Evolutionary conservation across 192 early-diverging fungal genomes (phyloP), one percentile per base, ranked within the genome.

Genomic region (Entrophospora sp.): DNA sequence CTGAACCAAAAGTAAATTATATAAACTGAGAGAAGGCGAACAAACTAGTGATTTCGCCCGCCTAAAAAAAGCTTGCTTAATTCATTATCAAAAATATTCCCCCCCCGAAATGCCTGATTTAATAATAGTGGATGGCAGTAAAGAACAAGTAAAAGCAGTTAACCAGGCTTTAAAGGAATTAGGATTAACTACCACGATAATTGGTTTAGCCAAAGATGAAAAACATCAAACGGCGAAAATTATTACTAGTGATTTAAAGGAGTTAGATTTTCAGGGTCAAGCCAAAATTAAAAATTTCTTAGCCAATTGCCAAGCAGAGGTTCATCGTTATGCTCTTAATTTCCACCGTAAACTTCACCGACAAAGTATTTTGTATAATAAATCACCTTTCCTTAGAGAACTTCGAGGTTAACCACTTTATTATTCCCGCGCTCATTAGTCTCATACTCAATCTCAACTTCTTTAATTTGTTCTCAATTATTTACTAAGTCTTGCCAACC

Each of bases 311-410:
- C 49, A 52, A 52, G 49, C 10, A 52, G 20, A 52, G 22, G 49
- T 52, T 52, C 49, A 52, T 20, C 49, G 49, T 25, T 52, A 52
- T 52, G 49, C 49, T 52, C 10, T 52, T 52, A 52, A 52, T 52
- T 52, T 52, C 22, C 49, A 52, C 49, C 49, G 49, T 5, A 52
- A 52, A 52, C 49, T 52, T 24, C 49, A 52, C 24, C 14, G 49
- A n/a, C 14, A 52, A 52, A 52, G 24, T 27, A 25, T 27, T 52
- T 52, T 52, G n/a, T n/a, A n/a, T n/a, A n/a, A n/a, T n/a, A n/a
- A n/a, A n/a, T n/a, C n/a, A n/a, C n/a, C n/a, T n/a, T n/a, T n/a
- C n/a, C n/a, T n/a, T n/a, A n/a, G n/a, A n/a, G n/a, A n/a, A n/a
- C n/a, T n/a, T n/a, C n/a, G n/a, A n/a, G n/a, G n/a, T n/a, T n/a